Evolutionary conservation across 106 monocot genomes (phyloP).

Genomic region (Platanthera zijinensis): DNA sequence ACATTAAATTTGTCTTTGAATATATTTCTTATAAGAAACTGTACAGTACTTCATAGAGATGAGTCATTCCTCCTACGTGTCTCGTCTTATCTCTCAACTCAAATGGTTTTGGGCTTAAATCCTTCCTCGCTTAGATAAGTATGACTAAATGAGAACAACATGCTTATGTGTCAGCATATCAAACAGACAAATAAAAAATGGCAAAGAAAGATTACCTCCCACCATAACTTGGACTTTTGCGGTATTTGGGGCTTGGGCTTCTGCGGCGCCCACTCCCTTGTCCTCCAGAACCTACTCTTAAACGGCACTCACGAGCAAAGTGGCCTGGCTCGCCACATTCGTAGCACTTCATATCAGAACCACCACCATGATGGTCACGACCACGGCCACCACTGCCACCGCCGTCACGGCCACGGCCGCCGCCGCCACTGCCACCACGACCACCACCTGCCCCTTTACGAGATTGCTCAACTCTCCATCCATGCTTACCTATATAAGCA

Average conservation of each 20-base stretch:
- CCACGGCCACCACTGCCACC: conserved; percentile 21
- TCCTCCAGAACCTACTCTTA: conserved; percentile 63
- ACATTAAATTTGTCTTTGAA: no score
- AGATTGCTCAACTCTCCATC: conserved; percentile 90
- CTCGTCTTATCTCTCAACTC: no score
- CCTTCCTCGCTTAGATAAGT: neutral
- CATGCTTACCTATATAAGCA: conserved; percentile 48
- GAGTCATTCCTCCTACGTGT: no score
- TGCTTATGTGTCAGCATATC: neutral
- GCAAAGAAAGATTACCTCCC: conserved; percentile 29
- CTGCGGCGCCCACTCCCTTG: conserved; percentile 62
- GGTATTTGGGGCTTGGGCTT: conserved; percentile 46
- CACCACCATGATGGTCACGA: conserved; percentile 24
- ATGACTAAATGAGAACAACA: neutral
- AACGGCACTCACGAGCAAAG: conserved; percentile 89
- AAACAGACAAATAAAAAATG: neutral
- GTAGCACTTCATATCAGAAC: conserved; percentile 75
- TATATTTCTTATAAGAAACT: no score
- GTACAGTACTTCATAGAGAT: no score
- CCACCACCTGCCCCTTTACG: conserved; percentile 46
- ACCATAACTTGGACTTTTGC: conserved; percentile 75
- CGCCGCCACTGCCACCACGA: conserved; percentile 28
- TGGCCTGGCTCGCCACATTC: conserved; percentile 92
- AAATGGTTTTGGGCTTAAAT: no score
- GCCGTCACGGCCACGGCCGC: conserved; percentile 7